Evolutionary conservation across 768 basidiomycete species (phyloP).

Genomic region (Mycena vulgaris): DNA sequence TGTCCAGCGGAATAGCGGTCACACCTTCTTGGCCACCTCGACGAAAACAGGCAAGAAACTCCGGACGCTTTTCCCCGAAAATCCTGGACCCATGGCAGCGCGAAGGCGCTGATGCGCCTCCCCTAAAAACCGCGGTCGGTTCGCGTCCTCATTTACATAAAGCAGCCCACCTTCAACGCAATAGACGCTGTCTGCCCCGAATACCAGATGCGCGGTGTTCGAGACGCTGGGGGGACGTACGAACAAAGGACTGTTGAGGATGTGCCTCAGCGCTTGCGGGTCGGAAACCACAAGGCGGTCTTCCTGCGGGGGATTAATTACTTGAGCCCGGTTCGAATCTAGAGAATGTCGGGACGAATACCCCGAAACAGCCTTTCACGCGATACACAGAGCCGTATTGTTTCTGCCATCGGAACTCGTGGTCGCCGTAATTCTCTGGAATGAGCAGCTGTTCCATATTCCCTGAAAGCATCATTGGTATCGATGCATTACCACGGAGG

Average conservation of each 20-base stretch:
- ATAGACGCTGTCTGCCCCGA: not conserved
- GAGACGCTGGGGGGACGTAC: not conserved
- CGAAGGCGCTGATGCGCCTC: not conserved
- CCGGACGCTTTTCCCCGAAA: not conserved
- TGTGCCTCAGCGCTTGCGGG: not conserved
- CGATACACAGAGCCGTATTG: conserved; percentile 19
- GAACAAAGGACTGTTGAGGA: conserved; percentile 3
- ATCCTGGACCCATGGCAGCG: not conserved
- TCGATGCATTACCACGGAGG: too few species aligned
- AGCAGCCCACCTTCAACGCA: not conserved
- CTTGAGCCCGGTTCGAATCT: not conserved
- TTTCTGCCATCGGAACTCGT: conserved; percentile 17
- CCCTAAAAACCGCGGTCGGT: not conserved
- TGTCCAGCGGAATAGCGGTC: too few species aligned
- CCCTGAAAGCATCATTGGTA: not conserved
- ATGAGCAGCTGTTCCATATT: conserved; percentile 12
- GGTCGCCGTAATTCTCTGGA: conserved; percentile 8
- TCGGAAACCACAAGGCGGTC: conserved; percentile 16
- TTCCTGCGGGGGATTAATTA: not conserved
- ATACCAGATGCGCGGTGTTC: not conserved
- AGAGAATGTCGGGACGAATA: not conserved
- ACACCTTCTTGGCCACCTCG: not conserved
- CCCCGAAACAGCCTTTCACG: conserved; percentile 21
- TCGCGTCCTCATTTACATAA: not conserved
- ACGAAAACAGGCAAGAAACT: not conserved